Evolutionary conservation across 768 basidiomycete species (phyloP).

Genomic region (Mycena rosella): DNA sequence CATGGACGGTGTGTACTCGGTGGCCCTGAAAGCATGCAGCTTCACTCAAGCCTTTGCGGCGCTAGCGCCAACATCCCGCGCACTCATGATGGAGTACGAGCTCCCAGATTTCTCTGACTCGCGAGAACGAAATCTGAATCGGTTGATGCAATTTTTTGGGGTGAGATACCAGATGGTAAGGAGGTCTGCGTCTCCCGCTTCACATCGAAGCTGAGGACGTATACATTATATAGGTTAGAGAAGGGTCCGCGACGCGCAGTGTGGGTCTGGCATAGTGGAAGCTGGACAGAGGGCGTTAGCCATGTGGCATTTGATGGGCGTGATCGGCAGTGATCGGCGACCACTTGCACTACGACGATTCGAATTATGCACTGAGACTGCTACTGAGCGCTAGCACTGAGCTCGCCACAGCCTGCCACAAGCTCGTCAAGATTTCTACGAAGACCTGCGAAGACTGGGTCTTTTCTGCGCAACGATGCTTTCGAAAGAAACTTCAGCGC

Average conservation of each 20-base stretch:
- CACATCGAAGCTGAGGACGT: neutral
- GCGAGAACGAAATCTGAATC: conserved; percentile 52
- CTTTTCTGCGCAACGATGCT: too few relatives aligned
- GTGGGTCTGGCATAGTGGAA: conserved; percentile 24
- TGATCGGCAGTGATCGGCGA: too few relatives aligned
- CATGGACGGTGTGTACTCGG: conserved; percentile 58
- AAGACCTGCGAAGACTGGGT: too few relatives aligned
- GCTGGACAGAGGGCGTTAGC: too few relatives aligned
- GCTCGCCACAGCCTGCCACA: too few relatives aligned
- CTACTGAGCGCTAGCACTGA: too few relatives aligned
- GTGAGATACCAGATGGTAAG: conserved; percentile 53
- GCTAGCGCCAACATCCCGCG: conserved; percentile 41
- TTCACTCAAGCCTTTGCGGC: neutral
- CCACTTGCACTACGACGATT: too few relatives aligned
- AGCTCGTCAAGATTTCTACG: too few relatives aligned
- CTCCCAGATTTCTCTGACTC: conserved; percentile 42
- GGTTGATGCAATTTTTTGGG: conserved; percentile 52
- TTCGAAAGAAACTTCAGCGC: too few relatives aligned
- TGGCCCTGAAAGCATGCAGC: neutral
- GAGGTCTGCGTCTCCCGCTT: neutral
- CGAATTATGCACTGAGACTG: too few relatives aligned
- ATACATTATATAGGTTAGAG: conserved; percentile 28
- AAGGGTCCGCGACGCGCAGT: conserved; percentile 24
- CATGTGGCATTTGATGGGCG: too few relatives aligned
- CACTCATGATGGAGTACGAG: conserved; percentile 49